Evolutionary conservation across 2,329 filamentous ascomycete species (phyloP).

Genomic region (Laburnicola sp.): DNA sequence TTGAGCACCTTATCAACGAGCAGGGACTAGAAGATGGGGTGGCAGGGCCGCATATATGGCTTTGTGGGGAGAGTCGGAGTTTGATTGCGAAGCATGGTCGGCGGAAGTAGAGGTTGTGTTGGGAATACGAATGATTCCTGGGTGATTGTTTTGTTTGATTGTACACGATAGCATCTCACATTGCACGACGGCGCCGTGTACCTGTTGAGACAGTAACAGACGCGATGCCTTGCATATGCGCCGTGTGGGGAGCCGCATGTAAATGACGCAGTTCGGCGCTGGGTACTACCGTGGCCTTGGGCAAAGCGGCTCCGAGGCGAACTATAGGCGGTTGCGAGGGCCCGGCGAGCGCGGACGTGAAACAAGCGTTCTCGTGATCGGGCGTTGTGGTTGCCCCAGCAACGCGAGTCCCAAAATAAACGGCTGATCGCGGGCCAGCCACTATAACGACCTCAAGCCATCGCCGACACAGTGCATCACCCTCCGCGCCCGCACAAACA

Average conservation of each 20-base stretch:
- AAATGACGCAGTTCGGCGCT: background rate
- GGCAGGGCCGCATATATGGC: conserved; percentile 64
- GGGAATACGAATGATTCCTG: background rate
- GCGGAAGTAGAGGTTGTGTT: conserved; percentile 15
- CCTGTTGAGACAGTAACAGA: background rate
- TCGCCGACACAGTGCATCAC: conserved; percentile 35
- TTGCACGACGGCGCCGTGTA: background rate
- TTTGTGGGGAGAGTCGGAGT: conserved; percentile 66
- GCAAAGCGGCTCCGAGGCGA: background rate
- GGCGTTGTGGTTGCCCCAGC: conserved; percentile 20
- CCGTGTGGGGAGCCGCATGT: background rate
- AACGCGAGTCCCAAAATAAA: conserved; percentile 29
- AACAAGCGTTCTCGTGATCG: conserved; percentile 28
- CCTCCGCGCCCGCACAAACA: conserved; percentile 14
- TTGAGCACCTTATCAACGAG: conserved; percentile 62
- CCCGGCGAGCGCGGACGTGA: conserved; percentile 44
- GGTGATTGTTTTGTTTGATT: background rate
- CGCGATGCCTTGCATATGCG: background rate
- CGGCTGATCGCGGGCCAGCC: conserved; percentile 25
- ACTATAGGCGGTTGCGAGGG: conserved; percentile 4
- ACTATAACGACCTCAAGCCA: conserved; percentile 20
- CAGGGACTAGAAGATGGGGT: conserved; percentile 55
- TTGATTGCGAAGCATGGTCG: conserved; percentile 62
- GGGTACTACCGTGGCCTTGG: background rate
- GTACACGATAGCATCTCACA: no score